phyloP scores from a whole-genome alignment of 1,284 basidiomycete species.

The Sanguinoderma infundibulare region DNA sequence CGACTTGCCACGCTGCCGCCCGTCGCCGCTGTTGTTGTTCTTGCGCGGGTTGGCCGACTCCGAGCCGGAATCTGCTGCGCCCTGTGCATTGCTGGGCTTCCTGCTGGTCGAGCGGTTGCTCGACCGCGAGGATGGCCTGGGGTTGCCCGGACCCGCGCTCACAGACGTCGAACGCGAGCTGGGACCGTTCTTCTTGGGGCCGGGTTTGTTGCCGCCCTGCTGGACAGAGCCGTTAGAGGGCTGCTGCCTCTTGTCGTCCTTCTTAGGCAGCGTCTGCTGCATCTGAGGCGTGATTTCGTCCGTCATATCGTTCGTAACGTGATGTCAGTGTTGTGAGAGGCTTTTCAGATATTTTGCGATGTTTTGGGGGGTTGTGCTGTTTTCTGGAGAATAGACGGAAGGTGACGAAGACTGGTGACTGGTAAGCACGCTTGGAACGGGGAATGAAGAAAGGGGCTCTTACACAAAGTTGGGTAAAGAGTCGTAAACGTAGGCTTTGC shows the following conservation, averaged over 20 bases:
- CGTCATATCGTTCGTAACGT: constrained; percentile 83
- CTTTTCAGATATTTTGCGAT: constrained; percentile 46
- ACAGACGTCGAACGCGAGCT: constrained; percentile 57
- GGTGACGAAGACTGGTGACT: constrained; percentile 31
- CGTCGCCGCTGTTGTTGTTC: constrained; percentile 45
- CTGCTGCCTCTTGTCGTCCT: constrained; percentile 69
- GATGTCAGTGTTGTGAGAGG: constrained; percentile 42
- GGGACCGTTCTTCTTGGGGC: constrained; percentile 53
- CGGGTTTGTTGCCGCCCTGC: constrained; percentile 46
- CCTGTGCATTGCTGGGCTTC: constrained; percentile 47
- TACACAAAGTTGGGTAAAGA: constrained; percentile 56
- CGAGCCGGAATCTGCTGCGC: constrained; percentile 65
- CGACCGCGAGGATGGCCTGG: constrained; percentile 63
- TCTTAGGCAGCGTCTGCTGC: constrained; percentile 42
- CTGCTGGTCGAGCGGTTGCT: constrained; percentile 51
- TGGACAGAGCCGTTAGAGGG: constrained; percentile 30
- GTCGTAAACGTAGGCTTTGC: constrained; percentile 67
- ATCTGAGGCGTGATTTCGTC: constrained; percentile 70
- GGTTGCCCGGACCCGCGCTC: constrained; percentile 46
- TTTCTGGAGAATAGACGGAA: constrained; percentile 36
- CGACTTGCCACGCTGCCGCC: constrained; percentile 59
- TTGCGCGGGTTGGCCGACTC: constrained; percentile 67
- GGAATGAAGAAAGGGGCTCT: constrained; percentile 24
- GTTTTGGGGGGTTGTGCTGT: constrained; percentile 58
- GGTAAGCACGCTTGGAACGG: constrained; percentile 21